Evolutionary conservation across 192 early-diverging fungal species (phyloP).

Genomic region (Umbelopsis sp.): DNA sequence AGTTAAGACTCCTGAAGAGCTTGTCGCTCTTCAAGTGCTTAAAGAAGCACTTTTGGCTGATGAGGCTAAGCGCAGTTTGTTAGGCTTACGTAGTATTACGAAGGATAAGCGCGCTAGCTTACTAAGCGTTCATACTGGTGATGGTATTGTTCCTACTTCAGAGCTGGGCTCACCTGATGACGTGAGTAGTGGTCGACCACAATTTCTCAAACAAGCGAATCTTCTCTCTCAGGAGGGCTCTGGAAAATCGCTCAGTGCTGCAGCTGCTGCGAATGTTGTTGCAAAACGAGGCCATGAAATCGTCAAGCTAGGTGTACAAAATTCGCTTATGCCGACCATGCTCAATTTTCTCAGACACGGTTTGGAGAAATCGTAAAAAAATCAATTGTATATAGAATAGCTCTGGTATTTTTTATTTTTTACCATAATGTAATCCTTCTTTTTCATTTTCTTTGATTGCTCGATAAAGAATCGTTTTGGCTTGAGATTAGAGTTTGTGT

Average conservation of each 20-base stretch:
- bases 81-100: conserved; percentile 10
- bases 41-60: conserved; percentile 50
- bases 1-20: conserved; percentile 36
- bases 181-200: neutral
- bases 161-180: conserved; percentile 9
- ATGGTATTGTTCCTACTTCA: conserved; percentile 5
- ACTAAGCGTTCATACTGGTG: conserved; percentile 2
- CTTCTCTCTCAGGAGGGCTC: neutral
- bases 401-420: too few relatives aligned
- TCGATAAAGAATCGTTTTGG: neutral
- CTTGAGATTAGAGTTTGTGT: neutral
- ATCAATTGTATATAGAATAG: too few relatives aligned
- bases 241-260: conserved; percentile 9
- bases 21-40: conserved; percentile 52
- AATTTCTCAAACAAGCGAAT: neutral
- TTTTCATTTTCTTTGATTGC: neutral
- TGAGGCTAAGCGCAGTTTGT: conserved; percentile 36
- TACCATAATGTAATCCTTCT: neutral
- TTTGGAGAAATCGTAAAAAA: neutral
- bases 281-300: conserved; percentile 52
- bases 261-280: conserved; percentile 30
- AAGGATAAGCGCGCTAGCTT: conserved; percentile 11
- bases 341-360: conserved; percentile 46
- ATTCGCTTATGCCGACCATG: conserved; percentile 50
- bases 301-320: conserved; percentile 52